A percentile compares a stretch with the other conserved stretches of the same genome.
Conservation (phyloP, 106 monocot species). For the Dendrobium nobile region DNA sequence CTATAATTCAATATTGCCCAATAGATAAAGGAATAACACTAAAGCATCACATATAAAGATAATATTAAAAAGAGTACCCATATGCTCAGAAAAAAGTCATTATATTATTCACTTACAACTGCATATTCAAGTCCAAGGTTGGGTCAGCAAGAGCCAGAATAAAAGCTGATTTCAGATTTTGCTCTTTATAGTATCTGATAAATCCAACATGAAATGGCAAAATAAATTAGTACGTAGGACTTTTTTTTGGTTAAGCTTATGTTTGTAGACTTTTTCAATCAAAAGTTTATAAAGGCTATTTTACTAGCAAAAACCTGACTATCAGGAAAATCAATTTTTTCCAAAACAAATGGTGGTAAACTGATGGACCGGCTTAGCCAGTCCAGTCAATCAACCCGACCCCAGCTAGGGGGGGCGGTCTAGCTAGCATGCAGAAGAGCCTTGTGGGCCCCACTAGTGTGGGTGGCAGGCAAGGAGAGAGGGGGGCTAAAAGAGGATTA, state of each 20-base stretch:
- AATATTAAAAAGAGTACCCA: background rate
- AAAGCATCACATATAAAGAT: background rate
- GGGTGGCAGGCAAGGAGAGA: too few species aligned
- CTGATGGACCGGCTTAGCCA: too few species aligned
- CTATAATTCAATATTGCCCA: background rate
- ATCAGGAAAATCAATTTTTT: background rate
- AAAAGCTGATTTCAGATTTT: constrained; percentile 68
- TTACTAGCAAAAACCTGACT: background rate
- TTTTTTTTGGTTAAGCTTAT: background rate
- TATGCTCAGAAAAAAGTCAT: background rate
- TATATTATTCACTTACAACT: constrained; percentile 63
- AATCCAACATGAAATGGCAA: constrained; percentile 9
- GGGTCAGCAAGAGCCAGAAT: constrained; percentile 70
- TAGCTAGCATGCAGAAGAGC: too few species aligned
- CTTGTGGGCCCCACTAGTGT: too few species aligned
- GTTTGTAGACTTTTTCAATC: background rate
- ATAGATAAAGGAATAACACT: background rate
- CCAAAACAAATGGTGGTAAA: background rate
- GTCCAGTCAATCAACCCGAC: too few species aligned
- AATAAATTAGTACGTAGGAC: background rate
- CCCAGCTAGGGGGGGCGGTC: too few species aligned
- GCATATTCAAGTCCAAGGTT: constrained; percentile 88
- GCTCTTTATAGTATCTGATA: constrained; percentile 74
- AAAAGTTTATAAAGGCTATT: background rate
- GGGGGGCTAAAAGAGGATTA: too few species aligned